phyloP scores from a whole-genome alignment of 805 yeast species.

The Yarrowia divulgata region DNA sequence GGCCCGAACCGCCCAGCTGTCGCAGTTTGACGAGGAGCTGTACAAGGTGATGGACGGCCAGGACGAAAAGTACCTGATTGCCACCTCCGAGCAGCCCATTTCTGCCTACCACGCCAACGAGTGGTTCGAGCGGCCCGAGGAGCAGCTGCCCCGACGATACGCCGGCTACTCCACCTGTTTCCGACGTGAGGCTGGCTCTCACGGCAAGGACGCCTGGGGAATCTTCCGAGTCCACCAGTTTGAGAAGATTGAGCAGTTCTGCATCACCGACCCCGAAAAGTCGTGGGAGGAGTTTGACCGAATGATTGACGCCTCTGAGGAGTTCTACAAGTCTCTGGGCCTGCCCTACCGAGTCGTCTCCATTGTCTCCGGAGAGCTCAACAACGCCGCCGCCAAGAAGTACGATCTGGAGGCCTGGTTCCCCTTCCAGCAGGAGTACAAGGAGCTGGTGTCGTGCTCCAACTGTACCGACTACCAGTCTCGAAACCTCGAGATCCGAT shows the following conservation, averaged over 20 bases:
- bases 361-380: slow-evolving; percentile 97
- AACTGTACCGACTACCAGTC: slow-evolving; percentile 99
- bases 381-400: slow-evolving; percentile 99
- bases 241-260: slow-evolving; percentile 97
- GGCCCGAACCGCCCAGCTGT: slow-evolving; percentile 99
- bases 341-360: slow-evolving; percentile 97
- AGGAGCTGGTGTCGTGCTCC: slow-evolving; percentile 97
- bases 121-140: slow-evolving; percentile 98
- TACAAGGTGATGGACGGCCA: slow-evolving; percentile 97
- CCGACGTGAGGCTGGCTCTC: slow-evolving; percentile 99
- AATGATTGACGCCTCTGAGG: slow-evolving; percentile 91
- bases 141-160: slow-evolving; percentile 94
- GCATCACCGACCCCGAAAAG: slow-evolving; percentile 94
- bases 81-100: slow-evolving; percentile 98
- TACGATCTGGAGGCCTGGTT: slow-evolving; percentile 99
- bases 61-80: slow-evolving; percentile 96
- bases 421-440: slow-evolving; percentile 98
- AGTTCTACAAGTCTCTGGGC: slow-evolving; percentile 88
- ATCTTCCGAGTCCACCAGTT: slow-evolving; percentile 98
- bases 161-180: slow-evolving; percentile 99
- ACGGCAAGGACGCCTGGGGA: slow-evolving; percentile 99
- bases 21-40: slow-evolving; percentile 97
- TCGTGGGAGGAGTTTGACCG: slow-evolving; percentile 97
- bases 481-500: slow-evolving; percentile 97
- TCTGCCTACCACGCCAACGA: slow-evolving; percentile 97